Evolutionary conservation across 1,139 yeast species (phyloP).

Genomic region (Lodderomyces orthopsilosis): DNA sequence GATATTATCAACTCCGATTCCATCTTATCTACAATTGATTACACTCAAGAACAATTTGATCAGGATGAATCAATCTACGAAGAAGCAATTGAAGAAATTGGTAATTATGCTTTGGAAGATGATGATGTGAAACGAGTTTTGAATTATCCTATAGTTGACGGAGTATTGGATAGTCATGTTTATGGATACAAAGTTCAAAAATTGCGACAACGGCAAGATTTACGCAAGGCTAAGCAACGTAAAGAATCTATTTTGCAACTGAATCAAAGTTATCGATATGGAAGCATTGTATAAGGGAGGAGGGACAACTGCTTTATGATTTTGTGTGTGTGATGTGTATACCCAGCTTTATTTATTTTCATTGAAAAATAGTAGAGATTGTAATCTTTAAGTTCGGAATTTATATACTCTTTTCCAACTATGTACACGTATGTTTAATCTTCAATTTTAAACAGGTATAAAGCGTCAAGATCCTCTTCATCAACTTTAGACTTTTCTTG

Average conservation of each 20-base stretch:
- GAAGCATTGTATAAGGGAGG: constrained; percentile 22
- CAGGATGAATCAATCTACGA: constrained; percentile 40
- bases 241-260: constrained; percentile 8
- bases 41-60: constrained; percentile 37
- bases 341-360: too few relatives aligned
- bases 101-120: constrained; percentile 42
- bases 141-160: constrained; percentile 48
- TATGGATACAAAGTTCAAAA: constrained; percentile 45
- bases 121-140: constrained; percentile 31
- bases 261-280: constrained; percentile 23
- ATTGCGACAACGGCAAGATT: constrained; percentile 24
- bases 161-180: constrained; percentile 39
- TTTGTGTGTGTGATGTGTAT: constrained; percentile 7
- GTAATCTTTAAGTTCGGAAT: too few relatives aligned
- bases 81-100: constrained; percentile 33
- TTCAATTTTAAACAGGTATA: constrained; percentile 43
- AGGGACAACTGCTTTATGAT: constrained; percentile 1
- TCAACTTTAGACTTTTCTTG: constrained; percentile 9
- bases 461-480: constrained; percentile 40
- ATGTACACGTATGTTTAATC: constrained; percentile 19
- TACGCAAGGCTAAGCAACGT: constrained; percentile 20
- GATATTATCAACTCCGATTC: constrained; percentile 27
- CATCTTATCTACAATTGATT: constrained; percentile 21
- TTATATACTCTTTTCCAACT: too few relatives aligned
- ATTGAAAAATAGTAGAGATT: too few relatives aligned